These are phyloP conservation scores for Suhomyces coccinellae DNA, from an alignment of 1,139 yeast genomes.

Conservation along the genomic window DNA sequence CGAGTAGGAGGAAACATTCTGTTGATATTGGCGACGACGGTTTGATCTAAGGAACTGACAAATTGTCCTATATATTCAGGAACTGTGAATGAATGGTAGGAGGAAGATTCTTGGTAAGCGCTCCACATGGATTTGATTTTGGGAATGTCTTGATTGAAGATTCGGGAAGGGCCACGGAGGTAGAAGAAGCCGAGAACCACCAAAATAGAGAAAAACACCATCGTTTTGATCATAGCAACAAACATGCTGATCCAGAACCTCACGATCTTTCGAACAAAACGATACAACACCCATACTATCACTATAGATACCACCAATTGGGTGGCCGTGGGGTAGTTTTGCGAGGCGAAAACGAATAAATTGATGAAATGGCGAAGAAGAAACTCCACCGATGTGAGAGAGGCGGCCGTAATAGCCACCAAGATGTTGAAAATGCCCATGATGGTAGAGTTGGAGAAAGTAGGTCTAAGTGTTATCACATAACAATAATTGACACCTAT, in stretches of 20 bases:
- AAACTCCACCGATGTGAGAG: conserved; percentile 18
- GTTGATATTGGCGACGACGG: too few species aligned
- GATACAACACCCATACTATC: conserved; percentile 26
- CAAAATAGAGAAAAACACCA: conserved; percentile 14
- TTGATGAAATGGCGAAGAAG: conserved; percentile 18
- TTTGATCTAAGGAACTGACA: too few species aligned
- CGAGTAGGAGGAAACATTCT: conserved; percentile 4
- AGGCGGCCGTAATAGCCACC: conserved; percentile 10
- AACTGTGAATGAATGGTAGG: background rate
- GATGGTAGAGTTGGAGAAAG: background rate
- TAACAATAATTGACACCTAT: background rate
- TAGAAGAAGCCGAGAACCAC: conserved; percentile 16
- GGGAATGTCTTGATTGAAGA: conserved; percentile 16
- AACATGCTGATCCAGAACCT: conserved; percentile 30
- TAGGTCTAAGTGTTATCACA: background rate
- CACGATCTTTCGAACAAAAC: conserved; percentile 21
- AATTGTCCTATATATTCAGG: too few species aligned
- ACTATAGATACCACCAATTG: conserved; percentile 20
- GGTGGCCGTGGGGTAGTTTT: conserved; percentile 29
- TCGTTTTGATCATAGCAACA: conserved; percentile 23
- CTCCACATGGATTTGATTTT: conserved; percentile 4
- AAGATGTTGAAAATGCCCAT: conserved; percentile 12
- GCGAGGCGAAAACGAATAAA: conserved; percentile 19
- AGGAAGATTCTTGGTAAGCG: background rate
- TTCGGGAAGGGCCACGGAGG: conserved; percentile 18